A percentile compares a stretch with the other conserved stretches of the same genome.
phyloP scores from a whole-genome alignment of 306 rosid species.

The Oxytropis ochrocephala region DNA sequence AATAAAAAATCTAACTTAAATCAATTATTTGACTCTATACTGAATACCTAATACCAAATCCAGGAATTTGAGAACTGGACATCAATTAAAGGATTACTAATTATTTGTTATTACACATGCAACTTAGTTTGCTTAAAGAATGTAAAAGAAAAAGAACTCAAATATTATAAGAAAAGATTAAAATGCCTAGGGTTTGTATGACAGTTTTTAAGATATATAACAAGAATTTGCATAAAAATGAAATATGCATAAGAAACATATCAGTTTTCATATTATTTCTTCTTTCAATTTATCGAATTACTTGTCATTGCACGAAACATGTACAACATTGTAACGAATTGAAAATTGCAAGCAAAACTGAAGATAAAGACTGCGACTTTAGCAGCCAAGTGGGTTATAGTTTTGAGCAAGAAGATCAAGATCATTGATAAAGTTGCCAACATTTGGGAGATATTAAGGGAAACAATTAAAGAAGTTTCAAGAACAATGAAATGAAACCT shows the following conservation, averaged over 20 bases:
- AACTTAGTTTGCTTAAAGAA: neutral
- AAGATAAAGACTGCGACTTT: neutral
- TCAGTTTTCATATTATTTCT: too few species aligned
- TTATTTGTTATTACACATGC: neutral
- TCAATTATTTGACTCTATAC: too few species aligned
- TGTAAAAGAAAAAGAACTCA: neutral
- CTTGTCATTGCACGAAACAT: neutral
- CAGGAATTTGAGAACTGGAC: too few species aligned
- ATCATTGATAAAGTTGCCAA: neutral
- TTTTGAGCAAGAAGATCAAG: neutral
- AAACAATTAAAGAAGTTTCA: neutral
- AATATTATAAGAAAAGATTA: neutral
- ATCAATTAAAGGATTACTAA: neutral
- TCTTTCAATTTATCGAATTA: neutral
- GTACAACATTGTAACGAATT: neutral
- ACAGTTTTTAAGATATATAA: neutral
- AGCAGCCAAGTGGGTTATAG: neutral
- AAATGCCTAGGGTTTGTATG: neutral
- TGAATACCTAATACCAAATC: too few species aligned
- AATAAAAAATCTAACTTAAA: neutral
- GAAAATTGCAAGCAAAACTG: neutral
- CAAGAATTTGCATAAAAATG: neutral
- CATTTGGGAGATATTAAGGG: neutral
- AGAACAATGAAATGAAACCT: constrained; percentile 3
- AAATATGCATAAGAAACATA: neutral